Percentiles rank a stretch among this genome's conserved stretches.
Conservation (phyloP, 441 rosid genomes). For the Manihot esculenta region DNA sequence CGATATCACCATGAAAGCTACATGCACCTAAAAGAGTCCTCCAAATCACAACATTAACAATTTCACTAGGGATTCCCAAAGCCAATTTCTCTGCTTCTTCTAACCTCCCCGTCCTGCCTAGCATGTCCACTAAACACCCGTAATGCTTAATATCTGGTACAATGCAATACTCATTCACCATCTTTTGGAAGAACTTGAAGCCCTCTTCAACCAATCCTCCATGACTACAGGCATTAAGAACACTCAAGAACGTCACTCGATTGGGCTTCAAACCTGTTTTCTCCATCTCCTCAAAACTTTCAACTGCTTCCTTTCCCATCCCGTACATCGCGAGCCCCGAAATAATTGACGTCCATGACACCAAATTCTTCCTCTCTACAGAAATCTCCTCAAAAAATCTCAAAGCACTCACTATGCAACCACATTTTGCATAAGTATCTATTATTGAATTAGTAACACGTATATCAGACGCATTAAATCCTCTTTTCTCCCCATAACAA, state of each 20-base stretch:
- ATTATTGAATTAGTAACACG: slow-evolving; percentile 65
- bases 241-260: slow-evolving; percentile 67
- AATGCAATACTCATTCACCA: slow-evolving; percentile 50
- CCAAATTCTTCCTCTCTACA: slow-evolving; percentile 49
- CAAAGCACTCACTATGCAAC: slow-evolving; percentile 55
- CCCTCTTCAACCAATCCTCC: slow-evolving; percentile 84
- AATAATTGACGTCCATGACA: slow-evolving; percentile 83
- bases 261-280: slow-evolving; percentile 56
- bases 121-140: slow-evolving; percentile 79
- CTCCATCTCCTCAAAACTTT: slow-evolving; percentile 56
- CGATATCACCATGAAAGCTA: slow-evolving; percentile 66
- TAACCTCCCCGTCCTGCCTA: slow-evolving; percentile 78
- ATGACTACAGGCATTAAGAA: slow-evolving; percentile 85
- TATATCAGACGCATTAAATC: slow-evolving; percentile 52
- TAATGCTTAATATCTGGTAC: slow-evolving; percentile 64
- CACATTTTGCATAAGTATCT: slow-evolving; percentile 75
- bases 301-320: slow-evolving; percentile 69
- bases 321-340: slow-evolving; percentile 81
- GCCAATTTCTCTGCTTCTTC: slow-evolving; percentile 81
- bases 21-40: slow-evolving; percentile 85
- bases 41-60: slow-evolving; percentile 60
- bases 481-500: slow-evolving; percentile 57
- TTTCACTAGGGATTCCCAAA: slow-evolving; percentile 49
- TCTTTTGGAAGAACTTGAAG: slow-evolving; percentile 57
- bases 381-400: slow-evolving; percentile 54